Base-by-base conservation (phyloP, 202 grass and related monocot species). In the Hordeum pubiflorum region DNA sequence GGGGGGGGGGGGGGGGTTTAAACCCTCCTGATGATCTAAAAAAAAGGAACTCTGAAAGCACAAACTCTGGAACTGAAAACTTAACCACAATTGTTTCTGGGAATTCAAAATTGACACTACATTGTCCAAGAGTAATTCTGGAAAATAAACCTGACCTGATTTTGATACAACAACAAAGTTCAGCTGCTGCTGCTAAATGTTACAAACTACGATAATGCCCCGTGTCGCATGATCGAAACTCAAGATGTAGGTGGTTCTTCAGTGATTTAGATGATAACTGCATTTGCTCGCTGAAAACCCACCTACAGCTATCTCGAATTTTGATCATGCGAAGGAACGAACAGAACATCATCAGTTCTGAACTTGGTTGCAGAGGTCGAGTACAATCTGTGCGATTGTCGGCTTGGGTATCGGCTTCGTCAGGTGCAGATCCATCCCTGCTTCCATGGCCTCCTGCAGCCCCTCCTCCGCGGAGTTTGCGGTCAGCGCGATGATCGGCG, bases 391-490 rank as follows among this genome's bases (percentile, higher is more conserved):
- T 11, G 86, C 23, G 23, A 94, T 24, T 18, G 52, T 72, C 8
- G 22, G 67, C 41, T 15, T 44, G 27, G 85, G 23, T 32, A 94
- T 73, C 14, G 91, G 89, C 72, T 97, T 97, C 2, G 77, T 84
- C 60, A 97, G 33, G 20, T 92, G 72, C 9, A 83, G 78, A 75
- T 97, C 87, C 89, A 97, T 94, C 27, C 91, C 91, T 8, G 81
- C 57, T 9, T 57, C 3, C 5, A 82, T 21, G 13, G 75, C 62
- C 55, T 85, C 82, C 26, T 86, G 76, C 54, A 72, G 41, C 32
- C 87, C 83, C 22, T 94, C 89, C 20, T 85, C 43, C 15, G 82
- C 74, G 0, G 72, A 20, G 66, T 90, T 74, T 1, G 85, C 94
- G 0, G 94, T 91, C 63, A 97, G 21, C 24, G 94, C 85, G 0